Evolutionary conservation across 257 asterid species (phyloP), one percentile per base, ranked within the genome.

Genomic region (Scutellaria galericulata): DNA sequence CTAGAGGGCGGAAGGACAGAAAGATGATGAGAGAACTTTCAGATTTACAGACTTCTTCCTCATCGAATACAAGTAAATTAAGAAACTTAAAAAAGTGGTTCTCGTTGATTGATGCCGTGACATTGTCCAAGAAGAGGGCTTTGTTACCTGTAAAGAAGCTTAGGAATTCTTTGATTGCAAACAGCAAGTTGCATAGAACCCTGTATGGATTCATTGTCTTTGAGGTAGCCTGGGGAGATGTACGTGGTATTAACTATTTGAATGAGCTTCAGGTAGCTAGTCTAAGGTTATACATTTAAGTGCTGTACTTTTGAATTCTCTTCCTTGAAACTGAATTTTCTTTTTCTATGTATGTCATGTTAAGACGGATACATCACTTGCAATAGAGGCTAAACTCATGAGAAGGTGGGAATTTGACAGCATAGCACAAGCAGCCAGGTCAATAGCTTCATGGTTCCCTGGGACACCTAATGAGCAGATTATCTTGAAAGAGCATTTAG

Each of bases 321-420:
- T 69, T 58, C 54, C 46, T 20, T 53, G 64, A 64, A 70, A 44
- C 66, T 72, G 67, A 70, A 53, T 56, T 56, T 58, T 31, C 35
- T 2, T 31, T 61, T 57, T 64, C 60, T 71, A 65, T 69, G 9
- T 63, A 5, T 61, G 61, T 20, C 66, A 24, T 71, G 75, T 71
- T 79, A 82, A 94, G 98, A 95, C 93, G 56, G 98, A 95, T 84
- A 89, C 97, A 3, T 95, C 97, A 62, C 93, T 95, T 76, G 97
- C 93, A 59, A 77, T 88, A 14, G 99, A 95, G 86, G 79, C 97
- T 72, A 95, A 87, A 84, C 73, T 84, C 73, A 90, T 92, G 99
- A 90, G 88, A 79, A 83, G 99, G 85, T 95, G 98, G 99, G 98
- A 92, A 78, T 95, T 95, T 59, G 99, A 95, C 74, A 92, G 96